Percentiles rank a stretch among this genome's conserved stretches.
Conservation (phyloP, 805 yeast species). For the Wickerhamiella azymoides region DNA sequence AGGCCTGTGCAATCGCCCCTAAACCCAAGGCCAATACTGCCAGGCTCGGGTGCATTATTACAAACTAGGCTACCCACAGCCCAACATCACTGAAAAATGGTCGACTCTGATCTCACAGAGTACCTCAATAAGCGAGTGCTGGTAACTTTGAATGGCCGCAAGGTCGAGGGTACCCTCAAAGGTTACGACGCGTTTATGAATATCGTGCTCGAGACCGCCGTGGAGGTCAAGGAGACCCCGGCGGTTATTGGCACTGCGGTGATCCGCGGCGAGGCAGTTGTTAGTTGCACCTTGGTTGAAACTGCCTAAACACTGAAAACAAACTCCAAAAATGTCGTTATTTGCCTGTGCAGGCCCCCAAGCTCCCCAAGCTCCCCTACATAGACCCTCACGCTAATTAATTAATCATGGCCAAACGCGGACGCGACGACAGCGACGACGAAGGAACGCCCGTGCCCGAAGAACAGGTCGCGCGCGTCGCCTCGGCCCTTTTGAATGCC, state of each 20-base stretch:
- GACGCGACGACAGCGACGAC: neutral
- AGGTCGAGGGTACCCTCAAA: constrained; percentile 62
- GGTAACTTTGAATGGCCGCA: constrained; percentile 59
- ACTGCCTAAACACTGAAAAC: neutral
- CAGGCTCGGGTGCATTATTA: constrained; percentile 1
- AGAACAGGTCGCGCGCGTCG: neutral
- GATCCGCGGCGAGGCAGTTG: constrained; percentile 65
- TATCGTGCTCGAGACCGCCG: constrained; percentile 55
- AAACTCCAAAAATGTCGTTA: no score
- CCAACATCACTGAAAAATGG: neutral
- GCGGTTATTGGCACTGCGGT: constrained; percentile 52
- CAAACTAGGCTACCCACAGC: neutral
- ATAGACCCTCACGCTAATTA: no score
- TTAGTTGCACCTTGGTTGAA: constrained; percentile 31
- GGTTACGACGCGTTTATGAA: constrained; percentile 78
- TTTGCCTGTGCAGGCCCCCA: no score
- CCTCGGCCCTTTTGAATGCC: neutral
- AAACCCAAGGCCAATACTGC: neutral
- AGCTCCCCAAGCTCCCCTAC: no score
- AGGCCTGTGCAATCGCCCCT: neutral
- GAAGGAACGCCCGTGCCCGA: neutral
- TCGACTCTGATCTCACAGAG: constrained; percentile 31
- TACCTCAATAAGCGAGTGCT: constrained; percentile 67
- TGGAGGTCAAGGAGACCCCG: constrained; percentile 44
- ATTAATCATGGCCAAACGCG: neutral